Evolutionary conservation across 805 yeast species (phyloP).

Genomic region (Saturnispora ahearnii): DNA sequence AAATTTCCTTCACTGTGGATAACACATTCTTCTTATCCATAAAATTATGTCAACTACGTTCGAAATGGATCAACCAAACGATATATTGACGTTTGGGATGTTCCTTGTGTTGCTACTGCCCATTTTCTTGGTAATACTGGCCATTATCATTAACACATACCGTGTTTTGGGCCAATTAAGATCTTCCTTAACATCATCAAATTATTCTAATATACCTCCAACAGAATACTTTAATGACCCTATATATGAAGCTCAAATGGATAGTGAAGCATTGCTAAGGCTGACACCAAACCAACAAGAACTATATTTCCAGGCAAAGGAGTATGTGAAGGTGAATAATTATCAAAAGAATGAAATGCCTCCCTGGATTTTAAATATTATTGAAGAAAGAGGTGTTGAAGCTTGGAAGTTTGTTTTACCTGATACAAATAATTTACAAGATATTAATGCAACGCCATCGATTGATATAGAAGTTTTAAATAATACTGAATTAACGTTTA

Average conservation of each 20-base stretch:
- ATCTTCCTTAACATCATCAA: not conserved
- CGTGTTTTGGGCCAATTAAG: not conserved
- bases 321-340: conserved; percentile 35
- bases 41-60: not conserved
- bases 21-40: not conserved
- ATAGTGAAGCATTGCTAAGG: conserved; percentile 45
- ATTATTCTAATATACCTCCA: not conserved
- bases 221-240: conserved; percentile 43
- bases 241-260: conserved; percentile 50
- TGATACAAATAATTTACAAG: conserved; percentile 1
- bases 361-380: conserved; percentile 52
- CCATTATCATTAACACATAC: not conserved
- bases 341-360: conserved; percentile 27
- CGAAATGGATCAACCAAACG: not conserved
- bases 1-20: no score
- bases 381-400: conserved; percentile 78
- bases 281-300: conserved; percentile 64
- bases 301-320: conserved; percentile 57
- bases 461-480: conserved; percentile 52
- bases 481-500: conserved; percentile 51
- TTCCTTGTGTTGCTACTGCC: conserved; percentile 1
- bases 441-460: conserved; percentile 27
- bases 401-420: conserved; percentile 70
- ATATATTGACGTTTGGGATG: not conserved
- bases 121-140: not conserved